These are phyloP conservation scores for Colletotrichum filicis DNA, from an alignment of 2,329 filamentous ascomycete species.

Conservation along the genomic window DNA sequence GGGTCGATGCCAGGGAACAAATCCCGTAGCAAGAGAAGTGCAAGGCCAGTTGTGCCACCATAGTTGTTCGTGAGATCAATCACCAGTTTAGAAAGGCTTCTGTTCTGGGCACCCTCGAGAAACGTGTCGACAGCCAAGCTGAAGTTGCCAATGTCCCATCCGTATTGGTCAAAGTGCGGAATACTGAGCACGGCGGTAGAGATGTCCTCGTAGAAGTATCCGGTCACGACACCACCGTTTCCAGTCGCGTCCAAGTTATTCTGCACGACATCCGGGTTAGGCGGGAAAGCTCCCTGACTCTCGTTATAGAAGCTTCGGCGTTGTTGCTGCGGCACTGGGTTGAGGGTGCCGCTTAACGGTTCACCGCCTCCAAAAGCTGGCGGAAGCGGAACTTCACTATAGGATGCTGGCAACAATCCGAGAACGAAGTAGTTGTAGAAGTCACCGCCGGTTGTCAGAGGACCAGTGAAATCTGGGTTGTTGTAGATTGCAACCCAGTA, in stretches of 20 bases:
- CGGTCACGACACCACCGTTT: slow-evolving; percentile 15
- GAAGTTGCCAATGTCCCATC: slow-evolving; percentile 13
- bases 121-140: not conserved
- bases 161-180: slow-evolving; percentile 25
- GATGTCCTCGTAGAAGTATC: slow-evolving; percentile 24
- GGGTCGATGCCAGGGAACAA: slow-evolving; percentile 19
- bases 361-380: not conserved
- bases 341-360: not conserved
- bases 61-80: slow-evolving; percentile 23
- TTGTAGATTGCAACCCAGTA: slow-evolving; percentile 25
- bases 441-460: slow-evolving; percentile 20
- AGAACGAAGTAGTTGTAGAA: slow-evolving; percentile 30
- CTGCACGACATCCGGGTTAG: not conserved
- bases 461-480: slow-evolving; percentile 20
- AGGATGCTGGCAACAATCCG: slow-evolving; percentile 17
- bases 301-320: not conserved
- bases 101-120: not conserved
- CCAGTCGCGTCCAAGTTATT: not conserved
- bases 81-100: not conserved
- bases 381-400: not conserved
- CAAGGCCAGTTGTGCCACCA: slow-evolving; percentile 11
- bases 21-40: slow-evolving; percentile 8
- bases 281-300: slow-evolving; percentile 9
- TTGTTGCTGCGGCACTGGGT: not conserved
- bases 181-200: slow-evolving; percentile 24